These are phyloP conservation scores for Suillus alpinus DNA, from an alignment of 768 basidiomycete genomes.

Conservation along the genomic window DNA sequence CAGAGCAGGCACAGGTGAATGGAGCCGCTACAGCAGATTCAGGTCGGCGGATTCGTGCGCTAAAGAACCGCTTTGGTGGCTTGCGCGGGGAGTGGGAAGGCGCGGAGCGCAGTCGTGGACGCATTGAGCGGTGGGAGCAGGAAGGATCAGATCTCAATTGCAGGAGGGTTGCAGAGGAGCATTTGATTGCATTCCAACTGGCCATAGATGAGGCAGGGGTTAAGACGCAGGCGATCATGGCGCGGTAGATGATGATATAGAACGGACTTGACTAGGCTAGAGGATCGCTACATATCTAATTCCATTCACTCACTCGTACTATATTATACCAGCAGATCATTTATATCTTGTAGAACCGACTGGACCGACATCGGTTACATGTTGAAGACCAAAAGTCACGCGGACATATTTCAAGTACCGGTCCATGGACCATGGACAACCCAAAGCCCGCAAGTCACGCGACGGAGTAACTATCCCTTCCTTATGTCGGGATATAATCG, in stretches of 20 bases:
- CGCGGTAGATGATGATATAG: slow-evolving; percentile 43
- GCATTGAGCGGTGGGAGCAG: slow-evolving; percentile 81
- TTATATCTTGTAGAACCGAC: neutral
- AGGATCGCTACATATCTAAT: slow-evolving; percentile 1
- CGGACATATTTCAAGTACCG: no score
- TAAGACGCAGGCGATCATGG: slow-evolving; percentile 84
- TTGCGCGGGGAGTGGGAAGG: slow-evolving; percentile 84
- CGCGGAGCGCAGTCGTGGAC: slow-evolving; percentile 72
- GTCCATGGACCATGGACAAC: no score
- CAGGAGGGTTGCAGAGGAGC: slow-evolving; percentile 64
- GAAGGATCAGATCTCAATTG: slow-evolving; percentile 41
- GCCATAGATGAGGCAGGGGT: slow-evolving; percentile 69
- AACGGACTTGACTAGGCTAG: neutral
- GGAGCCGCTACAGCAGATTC: slow-evolving; percentile 83
- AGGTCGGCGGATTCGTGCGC: slow-evolving; percentile 79
- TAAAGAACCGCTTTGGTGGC: slow-evolving; percentile 79
- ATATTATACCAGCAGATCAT: neutral
- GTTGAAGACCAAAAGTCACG: no score
- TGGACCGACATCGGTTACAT: no score
- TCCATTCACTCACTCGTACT: neutral
- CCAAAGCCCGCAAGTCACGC: no score
- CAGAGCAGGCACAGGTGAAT: slow-evolving; percentile 87
- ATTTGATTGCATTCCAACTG: slow-evolving; percentile 70
- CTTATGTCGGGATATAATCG: no score
- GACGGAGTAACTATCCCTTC: no score